Evolutionary conservation across 2,329 filamentous ascomycete genomes (phyloP).

Genomic region (Ophiosphaerella korrae): DNA sequence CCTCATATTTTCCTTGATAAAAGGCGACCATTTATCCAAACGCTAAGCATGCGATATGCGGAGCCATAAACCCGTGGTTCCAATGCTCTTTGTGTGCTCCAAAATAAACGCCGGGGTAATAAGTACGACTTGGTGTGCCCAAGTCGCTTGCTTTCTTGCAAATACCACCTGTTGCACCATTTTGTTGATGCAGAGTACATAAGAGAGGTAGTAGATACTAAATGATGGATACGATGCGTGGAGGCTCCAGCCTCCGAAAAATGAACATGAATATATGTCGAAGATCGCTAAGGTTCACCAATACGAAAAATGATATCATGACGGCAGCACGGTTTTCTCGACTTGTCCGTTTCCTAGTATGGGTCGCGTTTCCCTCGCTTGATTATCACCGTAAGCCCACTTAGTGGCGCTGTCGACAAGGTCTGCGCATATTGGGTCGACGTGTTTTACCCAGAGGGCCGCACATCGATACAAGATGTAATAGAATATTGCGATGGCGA

Average conservation of each 20-base stretch:
- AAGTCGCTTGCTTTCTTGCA: neutral
- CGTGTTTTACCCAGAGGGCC: slow-evolving; percentile 39
- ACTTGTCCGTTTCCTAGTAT: slow-evolving; percentile 26
- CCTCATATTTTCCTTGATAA: no score
- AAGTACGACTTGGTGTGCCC: no score
- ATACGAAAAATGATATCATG: slow-evolving; percentile 12
- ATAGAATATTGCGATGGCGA: slow-evolving; percentile 43
- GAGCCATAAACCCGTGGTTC: no score
- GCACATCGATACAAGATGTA: slow-evolving; percentile 43
- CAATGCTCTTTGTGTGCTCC: no score
- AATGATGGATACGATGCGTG: slow-evolving; percentile 3
- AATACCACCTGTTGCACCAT: neutral
- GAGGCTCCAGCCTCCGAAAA: slow-evolving; percentile 5
- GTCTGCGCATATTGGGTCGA: slow-evolving; percentile 44
- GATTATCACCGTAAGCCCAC: slow-evolving; percentile 40
- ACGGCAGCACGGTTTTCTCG: slow-evolving; percentile 26
- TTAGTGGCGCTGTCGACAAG: slow-evolving; percentile 36
- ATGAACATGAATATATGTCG: slow-evolving; percentile 8
- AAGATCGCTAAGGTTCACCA: neutral
- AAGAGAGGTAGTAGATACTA: slow-evolving; percentile 2
- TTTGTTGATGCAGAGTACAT: neutral
- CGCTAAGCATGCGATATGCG: no score
- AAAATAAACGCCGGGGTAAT: no score
- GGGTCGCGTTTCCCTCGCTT: slow-evolving; percentile 20
- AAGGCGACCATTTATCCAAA: no score